Base-by-base conservation (phyloP, 179 eudicot genomes). In the Spinacia oleracea region DNA sequence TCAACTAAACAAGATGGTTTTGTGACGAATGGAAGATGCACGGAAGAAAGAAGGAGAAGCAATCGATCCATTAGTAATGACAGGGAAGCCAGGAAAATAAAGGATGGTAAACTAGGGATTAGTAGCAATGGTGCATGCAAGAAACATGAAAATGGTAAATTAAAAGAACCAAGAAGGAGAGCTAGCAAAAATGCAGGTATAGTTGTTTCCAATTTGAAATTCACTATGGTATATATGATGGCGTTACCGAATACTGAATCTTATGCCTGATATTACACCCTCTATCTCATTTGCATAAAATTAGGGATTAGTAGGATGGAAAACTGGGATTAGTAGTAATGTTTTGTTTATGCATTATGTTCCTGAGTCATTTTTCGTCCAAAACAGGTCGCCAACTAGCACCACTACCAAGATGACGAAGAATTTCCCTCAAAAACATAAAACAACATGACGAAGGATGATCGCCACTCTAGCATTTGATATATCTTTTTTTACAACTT, bases 181-280 rank as follows among this genome's bases (percentile, higher is more conserved):
- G 65, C 66, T 23, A 69, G 25, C 50, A 80, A 29, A 29, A 74
- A 75, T 69, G 51, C 72, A 76, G 83, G 83, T 81, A 75, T 60
- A 59, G 20, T 21, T 29, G 40, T 43, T 18, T 31, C 64, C 15
- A 21, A 8, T 70, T 21, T n/a, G 35, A 21, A 8, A 18, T 51
- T 68, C 69, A 1, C 8, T n/a, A 0, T 60, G 51, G 35, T 75
- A 27, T 75, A 6, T 43, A 75, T 62, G 58, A 11, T 60, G 62
- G 58, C 23, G 27, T 62, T 27, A 23, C 15, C 29, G 40, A 15
- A 32, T 27, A 23, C 15, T 43, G 40, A 15, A 32, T 38, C 25
- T 60, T 56, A 6, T 18, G 35, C 23, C 32, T 69, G 34, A 45
- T 11, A 7, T 71, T 16, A 9, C 50, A 43, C 15, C 74, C 40